Base-by-base conservation (phyloP, 306 rosid genomes). In the Prunus kanzakura region DNA sequence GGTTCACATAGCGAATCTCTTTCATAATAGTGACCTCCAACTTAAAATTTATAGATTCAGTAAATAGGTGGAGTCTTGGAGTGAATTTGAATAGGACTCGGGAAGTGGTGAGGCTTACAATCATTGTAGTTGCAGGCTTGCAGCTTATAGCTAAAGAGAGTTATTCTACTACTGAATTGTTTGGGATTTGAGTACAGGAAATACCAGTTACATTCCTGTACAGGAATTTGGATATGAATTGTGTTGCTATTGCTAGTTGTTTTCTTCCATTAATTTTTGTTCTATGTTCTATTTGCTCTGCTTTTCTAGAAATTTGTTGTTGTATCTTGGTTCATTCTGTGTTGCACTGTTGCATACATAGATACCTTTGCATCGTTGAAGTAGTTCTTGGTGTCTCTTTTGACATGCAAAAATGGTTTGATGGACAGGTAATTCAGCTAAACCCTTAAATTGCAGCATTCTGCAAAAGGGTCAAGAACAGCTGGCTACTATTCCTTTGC, bases 381-480 rank as follows among this genome's bases (percentile, higher is more conserved):
- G 35, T 75, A 41, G 70, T 20, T 74, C 61, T 46, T 74, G 79
- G 79, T 47, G 38, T 67, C 60, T 79, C 15, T 25, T 69, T 57
- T 79, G 60, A 71, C 67, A 18, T 63, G 50, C 43, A 51, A 75
- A 20, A 67, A 12, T 41, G 73, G 69, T 70, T 32, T 84, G 66
- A 69, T 82, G 79, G 76, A 69, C 93, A 89, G 98, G 84, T 47
- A 83, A 60, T 79, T 82, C 51, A 16, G 84, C 72, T 75, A 83
- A 82, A 80, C 86, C 81, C 56, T 30, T 30, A 74, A 72, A 75
- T 67, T 43, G 79, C 64, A 78, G 80, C 77, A 58, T 78, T 19
- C 67, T 79, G 49, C 86, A 74, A 72, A 80, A 84, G 0, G 75
- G 74, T 79, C 85, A 80, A 46, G 84, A 77, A 56, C 87, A 81